A percentile compares a stretch with the other conserved stretches of the same genome.
These are phyloP conservation scores for Cryphonectria parasitica DNA, from an alignment of 2,329 filamentous ascomycete species.

Conservation along the genomic window DNA sequence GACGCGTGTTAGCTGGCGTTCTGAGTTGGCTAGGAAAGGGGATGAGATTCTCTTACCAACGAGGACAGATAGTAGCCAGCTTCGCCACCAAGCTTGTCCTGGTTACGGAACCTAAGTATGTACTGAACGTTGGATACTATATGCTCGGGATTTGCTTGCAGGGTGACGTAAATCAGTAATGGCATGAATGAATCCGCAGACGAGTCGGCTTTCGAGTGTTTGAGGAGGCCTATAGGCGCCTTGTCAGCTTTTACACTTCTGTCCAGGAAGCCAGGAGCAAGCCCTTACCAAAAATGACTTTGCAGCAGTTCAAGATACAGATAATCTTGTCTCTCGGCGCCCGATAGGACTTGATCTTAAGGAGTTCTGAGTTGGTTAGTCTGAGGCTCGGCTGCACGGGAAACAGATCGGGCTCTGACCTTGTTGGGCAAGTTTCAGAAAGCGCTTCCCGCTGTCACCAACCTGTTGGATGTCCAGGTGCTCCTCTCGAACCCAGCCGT, in stretches of 20 bases:
- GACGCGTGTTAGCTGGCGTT: neutral
- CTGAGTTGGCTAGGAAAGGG: neutral
- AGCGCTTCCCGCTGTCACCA: slow-evolving; percentile 83
- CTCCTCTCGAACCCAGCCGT: slow-evolving; percentile 90
- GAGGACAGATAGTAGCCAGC: slow-evolving; percentile 98
- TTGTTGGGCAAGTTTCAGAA: slow-evolving; percentile 87
- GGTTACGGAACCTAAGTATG: slow-evolving; percentile 93
- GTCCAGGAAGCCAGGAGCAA: neutral
- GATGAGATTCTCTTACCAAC: slow-evolving; percentile 55
- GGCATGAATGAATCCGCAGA: slow-evolving; percentile 97
- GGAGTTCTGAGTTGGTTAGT: slow-evolving; percentile 66
- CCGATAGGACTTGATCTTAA: slow-evolving; percentile 96
- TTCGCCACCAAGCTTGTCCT: slow-evolving; percentile 96
- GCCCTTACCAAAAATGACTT: slow-evolving; percentile 89
- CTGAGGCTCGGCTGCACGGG: slow-evolving; percentile 28
- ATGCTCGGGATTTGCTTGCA: slow-evolving; percentile 93
- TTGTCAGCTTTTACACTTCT: neutral
- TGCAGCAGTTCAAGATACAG: slow-evolving; percentile 97
- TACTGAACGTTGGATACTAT: slow-evolving; percentile 98
- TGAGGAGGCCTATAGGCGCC: slow-evolving; percentile 68
- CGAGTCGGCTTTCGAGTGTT: slow-evolving; percentile 89
- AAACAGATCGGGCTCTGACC: slow-evolving; percentile 48
- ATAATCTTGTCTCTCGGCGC: slow-evolving; percentile 99
- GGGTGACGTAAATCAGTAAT: slow-evolving; percentile 90
- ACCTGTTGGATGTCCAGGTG: slow-evolving; percentile 90